Conservation (phyloP, 2,329 filamentous ascomycete species). For the Aureobasidium lini region DNA sequence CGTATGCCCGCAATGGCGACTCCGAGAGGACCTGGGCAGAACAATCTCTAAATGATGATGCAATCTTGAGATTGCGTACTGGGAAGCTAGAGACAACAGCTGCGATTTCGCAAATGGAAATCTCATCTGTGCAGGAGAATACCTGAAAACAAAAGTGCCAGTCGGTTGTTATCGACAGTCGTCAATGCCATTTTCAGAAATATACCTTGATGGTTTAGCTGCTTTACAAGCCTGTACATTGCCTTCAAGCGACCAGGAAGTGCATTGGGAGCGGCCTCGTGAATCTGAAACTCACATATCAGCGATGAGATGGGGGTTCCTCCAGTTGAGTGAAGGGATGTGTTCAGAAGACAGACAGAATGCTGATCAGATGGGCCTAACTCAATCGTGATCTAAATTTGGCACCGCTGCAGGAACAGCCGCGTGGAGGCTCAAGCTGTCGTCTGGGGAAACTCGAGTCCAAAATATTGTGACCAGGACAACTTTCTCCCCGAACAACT, state of each 20-base stretch:
- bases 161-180: not conserved
- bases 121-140: no score
- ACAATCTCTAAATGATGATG: not conserved
- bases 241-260: no score
- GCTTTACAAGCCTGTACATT: not conserved
- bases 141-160: not conserved
- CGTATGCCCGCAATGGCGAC: constrained; percentile 24
- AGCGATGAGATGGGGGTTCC: no score
- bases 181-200: not conserved
- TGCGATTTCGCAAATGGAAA: no score
- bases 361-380: not conserved
- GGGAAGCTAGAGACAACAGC: not conserved
- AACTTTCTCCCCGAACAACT: not conserved
- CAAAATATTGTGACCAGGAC: not conserved
- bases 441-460: not conserved
- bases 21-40: not conserved
- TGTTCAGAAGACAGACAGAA: not conserved
- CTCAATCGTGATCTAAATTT: constrained; percentile 3
- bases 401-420: constrained; percentile 4
- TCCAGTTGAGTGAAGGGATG: not conserved
- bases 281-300: no score
- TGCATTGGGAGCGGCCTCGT: no score
- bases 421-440: not conserved
- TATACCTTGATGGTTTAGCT: not conserved
- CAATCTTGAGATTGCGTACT: not conserved